Conservation (phyloP, 1,284 basidiomycete genomes). For the Blastosporella zonata region DNA sequence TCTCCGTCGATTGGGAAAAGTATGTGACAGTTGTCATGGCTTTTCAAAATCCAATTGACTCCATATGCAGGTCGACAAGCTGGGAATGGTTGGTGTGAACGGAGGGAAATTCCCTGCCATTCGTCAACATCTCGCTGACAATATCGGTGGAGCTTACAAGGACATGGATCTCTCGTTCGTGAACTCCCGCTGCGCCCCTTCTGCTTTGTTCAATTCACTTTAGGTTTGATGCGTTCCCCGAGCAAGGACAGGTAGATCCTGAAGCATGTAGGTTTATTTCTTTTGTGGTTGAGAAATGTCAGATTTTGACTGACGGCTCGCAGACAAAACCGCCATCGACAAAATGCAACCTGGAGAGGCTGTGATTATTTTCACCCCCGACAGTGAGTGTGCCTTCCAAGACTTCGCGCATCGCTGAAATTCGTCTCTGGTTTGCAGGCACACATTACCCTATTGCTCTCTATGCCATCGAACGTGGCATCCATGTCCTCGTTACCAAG, state of each 20-base stretch:
- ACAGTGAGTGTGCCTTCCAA: constrained; percentile 50
- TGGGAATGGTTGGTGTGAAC: constrained; percentile 82
- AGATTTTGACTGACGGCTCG: constrained; percentile 6
- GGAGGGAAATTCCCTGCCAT: constrained; percentile 87
- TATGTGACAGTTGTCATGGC: constrained; percentile 26
- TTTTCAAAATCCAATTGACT: neutral
- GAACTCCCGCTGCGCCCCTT: neutral
- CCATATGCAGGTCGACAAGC: constrained; percentile 52
- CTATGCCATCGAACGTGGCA: constrained; percentile 79
- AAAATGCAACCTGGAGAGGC: constrained; percentile 79
- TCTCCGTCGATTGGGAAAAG: constrained; percentile 82
- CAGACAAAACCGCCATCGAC: constrained; percentile 87
- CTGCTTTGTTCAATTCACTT: constrained; percentile 4
- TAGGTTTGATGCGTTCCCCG: constrained; percentile 80
- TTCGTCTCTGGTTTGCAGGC: constrained; percentile 35
- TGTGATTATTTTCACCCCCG: constrained; percentile 85
- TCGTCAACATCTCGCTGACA: constrained; percentile 76
- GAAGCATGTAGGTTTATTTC: constrained; percentile 69
- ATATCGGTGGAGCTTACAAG: constrained; percentile 82
- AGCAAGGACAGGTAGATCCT: constrained; percentile 63
- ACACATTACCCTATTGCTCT: constrained; percentile 86
- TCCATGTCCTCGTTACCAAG: constrained; percentile 92
- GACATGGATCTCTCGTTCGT: constrained; percentile 80
- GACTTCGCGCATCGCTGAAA: neutral
- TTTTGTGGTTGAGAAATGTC: neutral